Base-by-base conservation (phyloP, 192 early-diverging fungal species). In the Phycomyces blakesleeanus region DNA sequence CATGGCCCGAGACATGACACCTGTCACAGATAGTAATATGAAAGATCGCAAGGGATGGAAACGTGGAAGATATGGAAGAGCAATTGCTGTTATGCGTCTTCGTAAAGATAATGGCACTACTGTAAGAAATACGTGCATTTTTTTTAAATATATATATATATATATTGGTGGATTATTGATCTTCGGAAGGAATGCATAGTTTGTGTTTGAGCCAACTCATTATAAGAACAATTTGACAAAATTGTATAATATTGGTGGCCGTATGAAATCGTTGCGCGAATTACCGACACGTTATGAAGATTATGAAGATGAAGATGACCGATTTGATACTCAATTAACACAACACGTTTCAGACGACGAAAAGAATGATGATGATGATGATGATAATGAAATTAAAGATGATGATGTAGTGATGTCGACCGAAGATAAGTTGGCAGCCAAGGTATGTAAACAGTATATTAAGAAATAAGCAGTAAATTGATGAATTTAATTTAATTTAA, bases 21-120 rank as follows among this genome's bases (percentile, higher is more conserved):
- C 88, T 55, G 82, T 92, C 21, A 91, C 85, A 1, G 85, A 87
- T 37, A 83, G 84, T 52, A 90, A 86, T 67, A 70, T 87, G 52
- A 78, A 81, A 21, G 78, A 76, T 37, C 80, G 83, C 25, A 74
- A 63, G 18, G 86, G 85, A 4, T 94, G 92, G 90, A 81, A 81
- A 55, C 74, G 80, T 60, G 82, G 84, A 16, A 65, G 85, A 37
- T 91, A 88, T 75, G 86, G 85, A 59, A 82, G 88, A 21, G 88
- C 86, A 9, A 86, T 91, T 47, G 76, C 89, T 8, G 82, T 88
- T 40, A 81, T 89, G 77, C 77, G 79, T n/a, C 50, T 88, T 22
- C 68, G 76, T 24, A 83, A 71, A 63, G 68, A 70, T 20, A 77
- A 84, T 62, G 83, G 86, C 9, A 78, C 78, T 51, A 55, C 42